Conservation (phyloP, 1,139 yeast genomes). For the Pneumocystis murina region DNA sequence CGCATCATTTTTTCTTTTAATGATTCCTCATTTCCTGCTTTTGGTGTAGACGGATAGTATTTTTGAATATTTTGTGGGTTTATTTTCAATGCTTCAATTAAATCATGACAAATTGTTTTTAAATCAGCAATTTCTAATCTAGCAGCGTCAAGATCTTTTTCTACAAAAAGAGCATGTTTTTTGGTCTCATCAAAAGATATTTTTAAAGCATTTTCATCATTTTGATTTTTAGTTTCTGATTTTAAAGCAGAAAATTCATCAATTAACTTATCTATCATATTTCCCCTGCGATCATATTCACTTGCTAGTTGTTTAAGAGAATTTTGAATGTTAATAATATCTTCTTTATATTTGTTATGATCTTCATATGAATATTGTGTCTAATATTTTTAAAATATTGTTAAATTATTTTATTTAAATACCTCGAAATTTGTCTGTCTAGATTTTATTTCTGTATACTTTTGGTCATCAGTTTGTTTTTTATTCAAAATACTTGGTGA, state of each 20-base stretch:
- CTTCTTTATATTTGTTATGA: neutral
- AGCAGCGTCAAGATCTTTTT: conserved; percentile 2
- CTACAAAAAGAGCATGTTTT: neutral
- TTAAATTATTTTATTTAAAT: neutral
- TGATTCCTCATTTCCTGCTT: neutral
- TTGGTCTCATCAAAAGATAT: neutral
- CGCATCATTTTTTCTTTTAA: conserved; percentile 1
- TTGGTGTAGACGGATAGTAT: neutral
- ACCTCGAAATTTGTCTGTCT: neutral
- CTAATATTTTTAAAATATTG: neutral
- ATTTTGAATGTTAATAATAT: neutral
- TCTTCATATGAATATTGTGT: neutral
- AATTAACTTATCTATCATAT: conserved; percentile 1
- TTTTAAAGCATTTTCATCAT: neutral
- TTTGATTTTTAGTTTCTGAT: neutral
- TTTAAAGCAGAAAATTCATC: neutral
- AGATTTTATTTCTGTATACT: neutral
- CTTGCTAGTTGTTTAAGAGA: neutral
- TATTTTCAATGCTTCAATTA: neutral
- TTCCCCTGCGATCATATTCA: conserved; percentile 1
- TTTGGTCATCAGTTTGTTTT: neutral
- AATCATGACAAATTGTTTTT: conserved; percentile 1
- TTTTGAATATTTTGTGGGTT: neutral
- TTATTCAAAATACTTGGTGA: neutral
- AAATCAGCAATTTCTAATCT: neutral